A percentile compares a stretch with the other conserved stretches of the same genome.
phyloP scores from a whole-genome alignment of 345 rosid genomes.

The Erucastrum elatum region DNA sequence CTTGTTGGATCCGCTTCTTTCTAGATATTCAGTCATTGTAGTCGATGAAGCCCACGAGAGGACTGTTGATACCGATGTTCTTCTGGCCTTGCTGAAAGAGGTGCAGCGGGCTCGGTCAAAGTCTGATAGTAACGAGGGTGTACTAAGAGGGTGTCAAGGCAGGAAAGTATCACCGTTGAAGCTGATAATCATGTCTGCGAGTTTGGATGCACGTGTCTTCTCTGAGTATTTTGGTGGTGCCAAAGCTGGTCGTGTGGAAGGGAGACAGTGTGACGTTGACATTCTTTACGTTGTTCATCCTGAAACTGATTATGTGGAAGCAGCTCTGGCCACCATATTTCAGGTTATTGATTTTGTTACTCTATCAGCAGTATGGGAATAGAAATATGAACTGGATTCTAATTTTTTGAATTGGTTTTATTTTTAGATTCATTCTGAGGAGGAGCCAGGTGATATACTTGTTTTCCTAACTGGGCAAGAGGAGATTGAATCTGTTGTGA shows the following conservation, averaged over 20 bases:
- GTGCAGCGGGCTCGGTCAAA: conserved; percentile 63
- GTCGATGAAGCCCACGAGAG: conserved; percentile 98
- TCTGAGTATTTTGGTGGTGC: conserved; percentile 85
- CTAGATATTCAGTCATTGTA: conserved; percentile 76
- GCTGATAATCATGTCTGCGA: conserved; percentile 92
- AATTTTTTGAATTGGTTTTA: not conserved
- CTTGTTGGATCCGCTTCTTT: conserved; percentile 77
- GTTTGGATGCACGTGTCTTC: conserved; percentile 87
- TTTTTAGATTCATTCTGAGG: conserved; percentile 66
- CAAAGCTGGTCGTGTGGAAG: conserved; percentile 79
- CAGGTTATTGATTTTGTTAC: conserved; percentile 58
- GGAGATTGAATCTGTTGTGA: conserved; percentile 87
- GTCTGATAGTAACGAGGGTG: not conserved
- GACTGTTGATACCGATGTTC: conserved; percentile 89
- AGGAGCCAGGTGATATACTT: conserved; percentile 82
- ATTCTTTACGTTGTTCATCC: conserved; percentile 66
- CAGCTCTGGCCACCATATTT: conserved; percentile 72
- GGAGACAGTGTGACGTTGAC: conserved; percentile 85
- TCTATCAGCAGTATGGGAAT: not conserved
- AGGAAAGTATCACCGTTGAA: conserved; percentile 65
- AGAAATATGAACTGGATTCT: not conserved
- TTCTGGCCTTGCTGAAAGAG: conserved; percentile 79
- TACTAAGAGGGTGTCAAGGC: conserved; percentile 47
- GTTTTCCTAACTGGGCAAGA: conserved; percentile 97
- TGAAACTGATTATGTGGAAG: conserved; percentile 74